These are phyloP conservation scores for Amauroascus verrucosus DNA, from an alignment of 2,329 filamentous ascomycete genomes.

Conservation along the genomic window DNA sequence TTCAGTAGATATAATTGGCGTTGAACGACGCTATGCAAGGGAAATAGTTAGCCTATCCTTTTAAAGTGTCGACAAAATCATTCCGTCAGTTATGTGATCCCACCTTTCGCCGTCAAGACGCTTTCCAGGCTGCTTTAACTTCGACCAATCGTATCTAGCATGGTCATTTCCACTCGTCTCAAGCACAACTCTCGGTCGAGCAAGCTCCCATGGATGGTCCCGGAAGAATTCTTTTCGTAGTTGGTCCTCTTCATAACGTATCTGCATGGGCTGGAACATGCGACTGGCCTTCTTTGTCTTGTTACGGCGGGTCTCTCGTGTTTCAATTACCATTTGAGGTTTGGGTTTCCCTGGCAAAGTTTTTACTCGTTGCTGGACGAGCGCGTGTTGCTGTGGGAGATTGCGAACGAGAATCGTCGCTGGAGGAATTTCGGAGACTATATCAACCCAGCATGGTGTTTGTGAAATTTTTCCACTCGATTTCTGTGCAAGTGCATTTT, in stretches of 20 bases:
- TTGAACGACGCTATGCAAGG: conserved; percentile 65
- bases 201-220: conserved; percentile 96
- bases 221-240: conserved; percentile 74
- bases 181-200: conserved; percentile 71
- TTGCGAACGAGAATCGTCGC: conserved; percentile 50
- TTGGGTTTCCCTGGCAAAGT: conserved; percentile 18
- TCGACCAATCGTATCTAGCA: conserved; percentile 68
- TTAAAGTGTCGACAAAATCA: background rate
- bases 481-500: conserved; percentile 33
- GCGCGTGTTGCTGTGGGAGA: conserved; percentile 39
- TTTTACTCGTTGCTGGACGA: conserved; percentile 30
- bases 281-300: conserved; percentile 57
- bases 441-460: conserved; percentile 46
- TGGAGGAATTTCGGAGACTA: conserved; percentile 49
- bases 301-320: conserved; percentile 25
- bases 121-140: conserved; percentile 61
- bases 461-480: conserved; percentile 28
- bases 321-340: conserved; percentile 30
- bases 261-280: conserved; percentile 67
- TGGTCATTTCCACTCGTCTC: conserved; percentile 78
- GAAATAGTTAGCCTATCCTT: background rate
- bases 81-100: conserved; percentile 18
- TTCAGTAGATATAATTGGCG: conserved; percentile 79
- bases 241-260: conserved; percentile 73
- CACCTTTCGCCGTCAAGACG: conserved; percentile 77